Base-by-base conservation (phyloP, 441 rosid genomes). In the Melastoma candidum region DNA sequence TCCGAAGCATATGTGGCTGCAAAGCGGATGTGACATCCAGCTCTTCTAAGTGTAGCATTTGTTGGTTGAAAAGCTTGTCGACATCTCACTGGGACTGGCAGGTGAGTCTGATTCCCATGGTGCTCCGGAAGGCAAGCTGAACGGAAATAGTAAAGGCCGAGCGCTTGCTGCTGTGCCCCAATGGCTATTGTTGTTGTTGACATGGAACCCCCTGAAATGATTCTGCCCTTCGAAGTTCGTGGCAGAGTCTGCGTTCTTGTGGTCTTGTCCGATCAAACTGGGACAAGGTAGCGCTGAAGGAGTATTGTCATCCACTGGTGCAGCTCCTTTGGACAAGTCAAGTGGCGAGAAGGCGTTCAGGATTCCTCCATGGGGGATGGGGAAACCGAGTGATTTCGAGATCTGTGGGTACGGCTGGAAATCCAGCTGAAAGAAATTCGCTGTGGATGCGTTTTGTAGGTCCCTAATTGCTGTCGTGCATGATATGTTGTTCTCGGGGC, bases 91-190 rank as follows among this genome's bases (percentile, higher is more conserved):
- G 13, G 74, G 83, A 63, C 81, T 74, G 0, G 71, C 61, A 10
- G 78, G 79, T 52, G 81, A 79, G 60, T 77, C 88, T 52, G 81
- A 79, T 59, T 77, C 93, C 84, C 86, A 81, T 47, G 64, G 60
- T 61, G 68, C 48, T 63, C 53, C 66, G 2, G 64, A 27, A 7
- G 81, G 69, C 71, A 79, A 67, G 51, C 66, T 79, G 72, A 79
- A 77, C n/a, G 93, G 93, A 46, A 81, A 77, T 11, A 71, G 73
- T 1, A 77, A 69, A 0, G 80, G 49, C 44, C 71, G 57, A 32
- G 41, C 41, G 7, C 41, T 32, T 10, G 60, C 47, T 2, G 47
- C 57, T 2, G 61, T 71, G 10, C 44, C 45, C 78, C 71, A 70
- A 26, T 57, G 63, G 51, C 13, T 57, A 26, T 47, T 27, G 4